Conservation (phyloP, 495 filamentous ascomycete species). For the Penicillium odoratum region DNA sequence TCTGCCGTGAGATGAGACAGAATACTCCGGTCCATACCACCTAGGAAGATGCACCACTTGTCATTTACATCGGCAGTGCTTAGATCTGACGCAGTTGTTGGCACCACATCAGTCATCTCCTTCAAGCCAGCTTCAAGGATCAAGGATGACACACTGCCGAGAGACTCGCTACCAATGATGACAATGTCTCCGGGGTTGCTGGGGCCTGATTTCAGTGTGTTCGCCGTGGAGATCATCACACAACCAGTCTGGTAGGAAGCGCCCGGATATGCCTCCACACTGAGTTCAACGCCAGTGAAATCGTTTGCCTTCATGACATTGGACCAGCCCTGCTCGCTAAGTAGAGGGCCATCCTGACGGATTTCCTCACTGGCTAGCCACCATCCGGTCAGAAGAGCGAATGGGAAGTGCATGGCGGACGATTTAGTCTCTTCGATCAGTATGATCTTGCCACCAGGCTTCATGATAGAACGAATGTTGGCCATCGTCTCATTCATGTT, state of each 20-base stretch:
- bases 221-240: conserved; percentile 28
- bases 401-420: conserved; percentile 27
- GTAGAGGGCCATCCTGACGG: conserved; percentile 23
- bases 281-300: conserved; percentile 28
- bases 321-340: conserved; percentile 24
- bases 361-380: conserved; percentile 28
- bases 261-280: conserved; percentile 26
- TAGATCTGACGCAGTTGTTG: conserved; percentile 6
- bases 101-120: conserved; percentile 14
- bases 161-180: conserved; percentile 17
- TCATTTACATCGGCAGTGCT: conserved; percentile 20
- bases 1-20: conserved; percentile 24
- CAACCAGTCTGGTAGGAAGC: conserved; percentile 24
- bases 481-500: conserved; percentile 47
- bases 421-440: conserved; percentile 30
- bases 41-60: conserved; percentile 38
- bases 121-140: conserved; percentile 16
- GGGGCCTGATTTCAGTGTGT: conserved; percentile 6
- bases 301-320: conserved; percentile 24
- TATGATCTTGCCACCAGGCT: conserved; percentile 30
- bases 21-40: conserved; percentile 23
- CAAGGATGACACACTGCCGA: conserved; percentile 15
- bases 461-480: conserved; percentile 39
- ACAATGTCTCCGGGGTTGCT: conserved; percentile 24
- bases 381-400: conserved; percentile 32